Conservation (phyloP, 2,329 filamentous ascomycete species). For the Penicillium psychrosexuale region DNA sequence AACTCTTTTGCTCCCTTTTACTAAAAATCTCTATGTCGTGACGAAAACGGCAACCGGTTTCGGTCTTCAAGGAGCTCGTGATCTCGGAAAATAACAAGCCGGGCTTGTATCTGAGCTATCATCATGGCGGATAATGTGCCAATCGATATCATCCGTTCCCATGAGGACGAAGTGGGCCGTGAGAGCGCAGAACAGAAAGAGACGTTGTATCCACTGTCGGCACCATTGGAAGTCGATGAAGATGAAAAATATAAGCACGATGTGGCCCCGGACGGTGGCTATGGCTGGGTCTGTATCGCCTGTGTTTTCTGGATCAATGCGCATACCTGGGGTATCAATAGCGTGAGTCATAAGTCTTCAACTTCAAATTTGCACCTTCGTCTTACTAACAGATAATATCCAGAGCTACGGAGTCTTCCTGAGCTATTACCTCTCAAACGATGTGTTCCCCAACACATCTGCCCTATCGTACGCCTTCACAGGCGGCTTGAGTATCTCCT, state of each 20-base stretch:
- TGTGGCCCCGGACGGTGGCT: slow-evolving; percentile 54
- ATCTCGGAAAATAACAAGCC: background rate
- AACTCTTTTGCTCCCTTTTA: background rate
- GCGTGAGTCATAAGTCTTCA: slow-evolving; percentile 41
- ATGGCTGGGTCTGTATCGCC: slow-evolving; percentile 61
- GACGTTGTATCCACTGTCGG: slow-evolving; percentile 6
- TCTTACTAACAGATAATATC: background rate
- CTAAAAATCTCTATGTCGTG: slow-evolving; percentile 6
- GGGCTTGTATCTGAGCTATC: background rate
- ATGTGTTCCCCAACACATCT: slow-evolving; percentile 55
- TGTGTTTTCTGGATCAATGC: slow-evolving; percentile 59
- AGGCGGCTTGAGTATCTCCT: slow-evolving; percentile 58
- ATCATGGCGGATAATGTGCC: slow-evolving; percentile 35
- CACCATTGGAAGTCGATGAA: slow-evolving; percentile 10
- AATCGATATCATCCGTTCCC: slow-evolving; percentile 30
- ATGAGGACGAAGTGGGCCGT: slow-evolving; percentile 13
- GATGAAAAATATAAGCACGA: slow-evolving; percentile 36
- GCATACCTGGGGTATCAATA: slow-evolving; percentile 74
- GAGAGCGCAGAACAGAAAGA: slow-evolving; percentile 9
- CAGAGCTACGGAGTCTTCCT: slow-evolving; percentile 58
- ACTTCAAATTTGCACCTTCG: no score
- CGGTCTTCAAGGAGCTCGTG: background rate
- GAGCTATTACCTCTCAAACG: slow-evolving; percentile 55
- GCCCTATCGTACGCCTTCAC: slow-evolving; percentile 59
- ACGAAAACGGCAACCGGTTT: slow-evolving; percentile 13